Percentiles rank a stretch among this genome's conserved stretches.
These are phyloP conservation scores for Fusarium sp. DNA, from an alignment of 2,329 filamentous ascomycete genomes.

Conservation along the genomic window DNA sequence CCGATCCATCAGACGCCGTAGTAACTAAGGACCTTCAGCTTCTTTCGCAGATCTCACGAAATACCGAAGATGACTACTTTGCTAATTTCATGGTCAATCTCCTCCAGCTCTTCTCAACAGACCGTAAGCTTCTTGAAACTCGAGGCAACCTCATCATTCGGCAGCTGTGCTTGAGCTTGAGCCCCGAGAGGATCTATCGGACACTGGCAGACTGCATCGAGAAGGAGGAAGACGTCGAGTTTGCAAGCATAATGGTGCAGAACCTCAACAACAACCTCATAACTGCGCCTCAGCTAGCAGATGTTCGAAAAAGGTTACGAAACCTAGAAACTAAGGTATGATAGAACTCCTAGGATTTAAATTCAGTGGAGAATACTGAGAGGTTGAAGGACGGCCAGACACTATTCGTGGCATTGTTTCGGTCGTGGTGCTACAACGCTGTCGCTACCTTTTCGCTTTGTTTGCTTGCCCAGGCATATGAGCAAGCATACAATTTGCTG, in stretches of 20 bases:
- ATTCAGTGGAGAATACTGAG: slow-evolving; percentile 14
- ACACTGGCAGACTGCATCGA: slow-evolving; percentile 97
- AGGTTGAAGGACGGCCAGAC: slow-evolving; percentile 83
- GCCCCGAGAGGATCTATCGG: slow-evolving; percentile 93
- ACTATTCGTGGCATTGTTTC: slow-evolving; percentile 93
- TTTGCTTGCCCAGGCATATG: slow-evolving; percentile 94
- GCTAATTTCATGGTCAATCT: slow-evolving; percentile 98
- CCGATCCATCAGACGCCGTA: slow-evolving; percentile 93
- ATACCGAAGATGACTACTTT: slow-evolving; percentile 98
- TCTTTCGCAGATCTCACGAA: slow-evolving; percentile 94
- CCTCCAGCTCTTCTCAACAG: slow-evolving; percentile 94
- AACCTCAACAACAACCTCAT: slow-evolving; percentile 99
- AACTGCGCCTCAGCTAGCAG: slow-evolving; percentile 92
- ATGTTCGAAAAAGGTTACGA: slow-evolving; percentile 88
- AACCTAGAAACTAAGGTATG: slow-evolving; percentile 87
- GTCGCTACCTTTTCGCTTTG: slow-evolving; percentile 98
- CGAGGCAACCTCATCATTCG: slow-evolving; percentile 96
- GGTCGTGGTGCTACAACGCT: slow-evolving; percentile 98
- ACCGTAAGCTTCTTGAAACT: slow-evolving; percentile 89
- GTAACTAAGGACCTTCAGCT: slow-evolving; percentile 95
- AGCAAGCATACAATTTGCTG: slow-evolving; percentile 95
- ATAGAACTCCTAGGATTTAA: no score
- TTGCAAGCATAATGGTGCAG: slow-evolving; percentile 99
- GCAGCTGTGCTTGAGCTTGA: slow-evolving; percentile 92
- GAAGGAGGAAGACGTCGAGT: slow-evolving; percentile 97